Conservation (phyloP, 495 filamentous ascomycete genomes). For the Daldinia vernicosa region DNA sequence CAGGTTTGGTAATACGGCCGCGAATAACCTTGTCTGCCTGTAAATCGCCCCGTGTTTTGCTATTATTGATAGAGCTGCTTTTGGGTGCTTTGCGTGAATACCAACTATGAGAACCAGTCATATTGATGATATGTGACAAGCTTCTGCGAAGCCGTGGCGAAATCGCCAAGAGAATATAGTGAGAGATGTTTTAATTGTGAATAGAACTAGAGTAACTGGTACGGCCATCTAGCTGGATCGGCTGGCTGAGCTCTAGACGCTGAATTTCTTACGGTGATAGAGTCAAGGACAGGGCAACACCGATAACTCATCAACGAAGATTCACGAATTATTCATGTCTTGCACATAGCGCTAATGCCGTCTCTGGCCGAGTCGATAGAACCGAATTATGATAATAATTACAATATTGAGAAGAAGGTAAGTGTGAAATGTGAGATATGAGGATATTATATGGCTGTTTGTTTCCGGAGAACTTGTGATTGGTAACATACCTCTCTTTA, state of each 20-base stretch:
- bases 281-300: slow-evolving; percentile 8
- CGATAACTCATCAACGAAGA: background rate
- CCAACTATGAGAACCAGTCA: slow-evolving; percentile 18
- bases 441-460: slow-evolving; percentile 6
- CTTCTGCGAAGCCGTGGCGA: background rate
- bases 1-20: slow-evolving; percentile 21
- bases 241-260: background rate
- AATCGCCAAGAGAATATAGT: background rate
- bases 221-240: background rate
- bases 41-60: background rate
- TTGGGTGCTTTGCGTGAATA: slow-evolving; percentile 1
- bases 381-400: background rate
- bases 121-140: background rate
- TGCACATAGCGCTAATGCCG: background rate
- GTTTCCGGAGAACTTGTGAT: slow-evolving; percentile 14
- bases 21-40: slow-evolving; percentile 11
- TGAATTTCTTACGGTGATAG: background rate
- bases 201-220: background rate
- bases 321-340: slow-evolving; percentile 11
- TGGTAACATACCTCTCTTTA: background rate
- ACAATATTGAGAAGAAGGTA: background rate
- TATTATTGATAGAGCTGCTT: background rate
- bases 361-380: slow-evolving; percentile 7
- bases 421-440: background rate
- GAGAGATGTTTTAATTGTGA: background rate